These are phyloP conservation scores for Tetracladium setigerum DNA, from an alignment of 495 filamentous ascomycete species.

Conservation along the genomic window DNA sequence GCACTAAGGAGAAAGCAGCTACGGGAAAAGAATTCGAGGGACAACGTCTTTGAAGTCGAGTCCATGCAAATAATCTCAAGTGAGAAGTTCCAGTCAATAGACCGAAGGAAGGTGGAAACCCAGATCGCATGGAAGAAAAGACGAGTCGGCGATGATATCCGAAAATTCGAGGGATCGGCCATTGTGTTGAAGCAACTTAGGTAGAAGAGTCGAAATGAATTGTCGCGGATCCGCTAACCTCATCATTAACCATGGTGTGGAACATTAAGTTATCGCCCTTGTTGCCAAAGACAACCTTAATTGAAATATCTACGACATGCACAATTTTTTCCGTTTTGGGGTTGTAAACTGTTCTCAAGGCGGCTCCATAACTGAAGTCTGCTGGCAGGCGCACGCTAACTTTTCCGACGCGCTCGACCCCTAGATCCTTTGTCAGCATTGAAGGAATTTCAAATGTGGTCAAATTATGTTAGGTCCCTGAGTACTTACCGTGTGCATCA, in stretches of 20 bases:
- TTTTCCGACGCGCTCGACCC: constrained; percentile 5
- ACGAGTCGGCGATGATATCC: too few species aligned
- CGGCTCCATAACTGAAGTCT: constrained; percentile 3
- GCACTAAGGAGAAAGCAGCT: too few species aligned
- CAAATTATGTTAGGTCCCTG: not conserved
- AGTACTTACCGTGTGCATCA: not conserved
- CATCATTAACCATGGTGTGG: constrained; percentile 4
- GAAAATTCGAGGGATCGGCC: too few species aligned
- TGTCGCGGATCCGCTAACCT: not conserved
- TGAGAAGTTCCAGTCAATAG: too few species aligned
- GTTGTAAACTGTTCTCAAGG: not conserved
- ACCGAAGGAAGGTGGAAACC: too few species aligned
- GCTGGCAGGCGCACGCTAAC: not conserved
- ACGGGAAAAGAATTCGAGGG: too few species aligned
- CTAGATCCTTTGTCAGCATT: constrained; percentile 2
- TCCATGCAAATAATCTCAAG: too few species aligned
- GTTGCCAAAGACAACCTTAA: constrained; percentile 7
- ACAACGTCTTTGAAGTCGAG: too few species aligned
- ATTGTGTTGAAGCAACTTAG: too few species aligned
- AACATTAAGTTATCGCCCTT: constrained; percentile 9
- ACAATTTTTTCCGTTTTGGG: not conserved
- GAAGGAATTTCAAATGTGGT: not conserved
- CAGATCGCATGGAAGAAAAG: too few species aligned
- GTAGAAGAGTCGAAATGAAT: constrained; percentile 8
- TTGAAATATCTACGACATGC: not conserved